These are phyloP conservation scores for Knoxdaviesia capensis DNA, from an alignment of 2,329 filamentous ascomycete genomes.

Conservation along the genomic window DNA sequence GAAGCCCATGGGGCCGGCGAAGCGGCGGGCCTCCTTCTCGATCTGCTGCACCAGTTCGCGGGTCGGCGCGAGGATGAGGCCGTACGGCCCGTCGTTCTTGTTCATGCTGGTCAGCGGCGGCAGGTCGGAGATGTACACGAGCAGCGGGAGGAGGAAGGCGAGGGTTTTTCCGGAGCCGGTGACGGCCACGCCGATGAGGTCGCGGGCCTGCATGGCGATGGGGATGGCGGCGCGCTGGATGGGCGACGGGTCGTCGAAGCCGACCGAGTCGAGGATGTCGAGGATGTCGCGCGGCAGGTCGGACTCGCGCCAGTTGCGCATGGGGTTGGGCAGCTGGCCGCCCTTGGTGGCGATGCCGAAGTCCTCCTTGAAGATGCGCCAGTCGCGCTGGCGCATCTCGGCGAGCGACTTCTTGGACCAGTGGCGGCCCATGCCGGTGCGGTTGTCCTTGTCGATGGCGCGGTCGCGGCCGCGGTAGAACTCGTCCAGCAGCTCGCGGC, in stretches of 20 bases:
- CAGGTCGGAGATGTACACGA: constrained; percentile 86
- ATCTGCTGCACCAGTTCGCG: constrained; percentile 97
- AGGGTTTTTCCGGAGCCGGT: constrained; percentile 98
- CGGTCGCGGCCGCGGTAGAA: constrained; percentile 40
- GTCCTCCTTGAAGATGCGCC: constrained; percentile 99
- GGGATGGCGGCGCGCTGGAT: constrained; percentile 92
- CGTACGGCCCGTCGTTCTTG: constrained; percentile 89
- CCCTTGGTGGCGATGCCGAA: constrained; percentile 94
- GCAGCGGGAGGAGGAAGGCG: constrained; percentile 74
- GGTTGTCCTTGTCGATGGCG: constrained; percentile 48
- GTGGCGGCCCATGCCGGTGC: constrained; percentile 69
- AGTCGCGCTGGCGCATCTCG: constrained; percentile 93
- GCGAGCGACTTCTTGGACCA: constrained; percentile 87
- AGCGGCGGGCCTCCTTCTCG: constrained; percentile 82
- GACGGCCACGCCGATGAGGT: constrained; percentile 94
- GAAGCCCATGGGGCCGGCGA: constrained; percentile 77
- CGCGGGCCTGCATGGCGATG: constrained; percentile 76
- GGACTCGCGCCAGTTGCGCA: constrained; percentile 87
- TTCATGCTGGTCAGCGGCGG: constrained; percentile 68
- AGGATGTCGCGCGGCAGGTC: constrained; percentile 57
- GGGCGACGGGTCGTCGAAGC: constrained; percentile 78
- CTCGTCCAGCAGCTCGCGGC: constrained; percentile 66
- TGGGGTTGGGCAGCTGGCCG: constrained; percentile 78
- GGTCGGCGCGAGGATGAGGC: constrained; percentile 89
- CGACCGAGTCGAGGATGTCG: constrained; percentile 64